Base-by-base conservation (phyloP, 306 rosid species). In the Comarum palustre region DNA sequence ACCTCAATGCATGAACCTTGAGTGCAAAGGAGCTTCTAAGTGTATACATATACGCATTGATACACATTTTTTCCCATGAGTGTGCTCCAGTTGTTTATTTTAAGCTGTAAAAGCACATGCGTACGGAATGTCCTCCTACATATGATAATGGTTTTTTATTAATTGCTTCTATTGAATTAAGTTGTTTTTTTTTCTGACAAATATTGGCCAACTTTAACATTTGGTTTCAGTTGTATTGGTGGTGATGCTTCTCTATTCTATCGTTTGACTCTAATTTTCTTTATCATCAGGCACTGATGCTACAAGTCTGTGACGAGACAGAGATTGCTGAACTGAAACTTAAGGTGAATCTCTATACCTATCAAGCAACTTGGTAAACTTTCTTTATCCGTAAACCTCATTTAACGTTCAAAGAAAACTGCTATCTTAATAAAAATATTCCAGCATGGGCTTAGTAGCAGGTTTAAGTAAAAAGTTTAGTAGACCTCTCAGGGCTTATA, bases 271-370 rank as follows among this genome's bases (percentile, higher is more conserved):
- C 82, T 32, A 68, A 43, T 77, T 79, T 74, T 20, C 55, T 74
- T 73, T 66, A 52, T 83, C 75, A 67, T 77, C 86, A 95, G 99
- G 99, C 90, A 50, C 83, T 95, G 84, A 73, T 95, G 78, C 89
- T 89, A 79, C 96, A 95, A 83, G 97, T 95, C 66, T 95, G 99
- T 79, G 99, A 91, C n/a, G 99, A 95, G 84, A 91, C 97, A 75
- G 88, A 95, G 69, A 75, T 95, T 57, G 96, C 99, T 80, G 99
- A 95, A 84, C 96, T 95, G 79, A 90, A 95, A 86, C 80, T 95
- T 75, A 95, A 95, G 96, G 99, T 91, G 79, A 84, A 58, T 20
- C 80, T 87, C 85, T 52, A 54, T 36, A 69, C 78, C 79, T 77
- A 22, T 52, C 61, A 75, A 69, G 39, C 20, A 24, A 20, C 58